phyloP scores from a whole-genome alignment of 768 basidiomycete genomes.

The Russula sp. region DNA sequence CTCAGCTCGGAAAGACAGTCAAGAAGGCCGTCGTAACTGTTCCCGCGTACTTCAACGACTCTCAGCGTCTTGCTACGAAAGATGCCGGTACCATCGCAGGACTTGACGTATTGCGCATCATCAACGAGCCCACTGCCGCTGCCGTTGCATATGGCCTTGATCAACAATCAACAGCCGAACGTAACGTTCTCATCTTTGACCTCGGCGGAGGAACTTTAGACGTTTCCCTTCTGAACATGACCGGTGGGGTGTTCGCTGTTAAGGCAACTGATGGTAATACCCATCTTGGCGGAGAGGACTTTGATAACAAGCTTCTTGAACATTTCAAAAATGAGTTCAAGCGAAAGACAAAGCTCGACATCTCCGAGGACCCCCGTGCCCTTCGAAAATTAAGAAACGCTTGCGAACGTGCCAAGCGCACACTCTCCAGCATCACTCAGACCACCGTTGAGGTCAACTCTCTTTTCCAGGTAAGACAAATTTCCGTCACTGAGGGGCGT shows the following conservation, averaged over 20 bases:
- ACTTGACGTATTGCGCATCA: constrained; percentile 99
- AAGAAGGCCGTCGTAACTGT: constrained; percentile 99
- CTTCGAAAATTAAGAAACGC: constrained; percentile 93
- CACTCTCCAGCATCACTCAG: constrained; percentile 95
- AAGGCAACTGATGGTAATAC: constrained; percentile 99
- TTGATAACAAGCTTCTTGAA: constrained; percentile 95
- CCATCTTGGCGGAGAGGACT: constrained; percentile 99
- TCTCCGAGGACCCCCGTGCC: constrained; percentile 95
- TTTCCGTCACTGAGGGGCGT: background rate
- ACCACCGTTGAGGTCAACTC: constrained; percentile 99
- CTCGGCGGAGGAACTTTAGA: constrained; percentile 99
- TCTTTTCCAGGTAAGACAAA: constrained; percentile 69
- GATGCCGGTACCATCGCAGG: constrained; percentile 98
- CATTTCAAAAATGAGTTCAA: constrained; percentile 99
- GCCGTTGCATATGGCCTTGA: constrained; percentile 99
- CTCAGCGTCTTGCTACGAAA: constrained; percentile 98
- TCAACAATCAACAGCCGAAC: constrained; percentile 89
- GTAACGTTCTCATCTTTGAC: constrained; percentile 99
- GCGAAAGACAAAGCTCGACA: constrained; percentile 93
- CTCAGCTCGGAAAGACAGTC: constrained; percentile 96
- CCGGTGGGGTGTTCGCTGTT: constrained; percentile 96
- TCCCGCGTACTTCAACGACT: constrained; percentile 99
- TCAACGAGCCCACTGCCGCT: constrained; percentile 99
- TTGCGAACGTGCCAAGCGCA: constrained; percentile 99
- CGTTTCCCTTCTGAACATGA: constrained; percentile 97